Base-by-base conservation (phyloP, 106 monocot species). In the Apostasia shenzhenica region DNA sequence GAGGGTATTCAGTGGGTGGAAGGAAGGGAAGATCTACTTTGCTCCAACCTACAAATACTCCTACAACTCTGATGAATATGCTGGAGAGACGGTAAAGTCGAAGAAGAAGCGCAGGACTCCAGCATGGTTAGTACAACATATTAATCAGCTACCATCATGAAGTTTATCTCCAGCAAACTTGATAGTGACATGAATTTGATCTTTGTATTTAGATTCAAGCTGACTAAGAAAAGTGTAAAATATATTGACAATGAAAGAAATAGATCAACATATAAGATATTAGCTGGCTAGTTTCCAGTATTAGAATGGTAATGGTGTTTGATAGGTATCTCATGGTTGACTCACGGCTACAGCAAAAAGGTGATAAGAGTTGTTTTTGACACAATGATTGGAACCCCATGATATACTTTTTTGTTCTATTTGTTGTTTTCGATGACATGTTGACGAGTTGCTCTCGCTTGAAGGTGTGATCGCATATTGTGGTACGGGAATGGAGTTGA, bases 11-110 rank as follows among this genome's bases (percentile, higher is more conserved):
- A 73, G 64, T 54, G 89, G 86, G 37, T 89, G 93, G 93, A 84
- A 84, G 40, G 93, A 94, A 61, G 93, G 93, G 6, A 86, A 74
- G 60, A 94, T 90, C 41, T 82, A 60, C 72, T 94, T 94, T 49
- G 93, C 93, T 46, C 93, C 93, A 2, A 93, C 93, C 12, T 93
- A 86, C 82, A 93, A 93, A 14, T 93, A 93, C 71, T 73, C 84
- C 7, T 70, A 82, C 12, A 93, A 89, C 79, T 93, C 93, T 4
- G 89, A 93, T 65, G 48, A 69, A 26, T 93, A 89, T 39, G 89
- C 89, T 13, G 86, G 93, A 59, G 93, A 93, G 59, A 86, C 73
- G 1, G 74, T 63, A 0, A 86, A 84, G 63, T 93, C 93, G 0
- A 89, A 89, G 80, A 86, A 82, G 71, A 93, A 89, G 49, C 78